These are phyloP conservation scores for Megacollybia marginata DNA, from an alignment of 768 basidiomycete genomes.

Conservation along the genomic window DNA sequence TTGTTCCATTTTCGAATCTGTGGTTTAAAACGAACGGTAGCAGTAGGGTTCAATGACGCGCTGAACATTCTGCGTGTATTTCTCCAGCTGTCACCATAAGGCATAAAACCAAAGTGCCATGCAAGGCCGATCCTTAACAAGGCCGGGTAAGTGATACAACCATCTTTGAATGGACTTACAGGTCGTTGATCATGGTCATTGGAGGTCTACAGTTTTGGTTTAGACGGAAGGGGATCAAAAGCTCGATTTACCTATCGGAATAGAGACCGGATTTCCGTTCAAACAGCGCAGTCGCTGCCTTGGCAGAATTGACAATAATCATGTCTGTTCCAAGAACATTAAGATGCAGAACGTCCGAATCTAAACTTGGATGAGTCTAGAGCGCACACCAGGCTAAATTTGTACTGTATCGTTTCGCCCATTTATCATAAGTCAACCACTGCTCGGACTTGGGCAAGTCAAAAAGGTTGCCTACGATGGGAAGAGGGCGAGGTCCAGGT, in stretches of 20 bases:
- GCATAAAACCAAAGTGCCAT: conserved; percentile 16
- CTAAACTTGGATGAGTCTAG: background rate
- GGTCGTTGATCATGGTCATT: conserved; percentile 14
- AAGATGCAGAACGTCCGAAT: conserved; percentile 11
- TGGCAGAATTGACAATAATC: conserved; percentile 11
- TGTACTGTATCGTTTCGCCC: conserved; percentile 27
- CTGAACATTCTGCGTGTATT: conserved; percentile 11
- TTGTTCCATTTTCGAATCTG: conserved; percentile 10
- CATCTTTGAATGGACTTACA: conserved; percentile 2
- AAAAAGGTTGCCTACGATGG: conserved; percentile 31
- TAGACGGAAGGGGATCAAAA: background rate
- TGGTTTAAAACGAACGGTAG: conserved; percentile 2
- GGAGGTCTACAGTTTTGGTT: conserved; percentile 5
- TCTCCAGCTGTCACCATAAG: conserved; percentile 11
- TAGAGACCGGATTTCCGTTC: conserved; percentile 12
- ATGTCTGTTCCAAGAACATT: conserved; percentile 12
- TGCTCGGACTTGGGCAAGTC: conserved; percentile 27
- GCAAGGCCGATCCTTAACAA: conserved; percentile 9
- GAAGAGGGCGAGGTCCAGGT: conserved; percentile 29
- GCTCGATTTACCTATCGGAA: conserved; percentile 8
- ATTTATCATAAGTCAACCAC: conserved; percentile 29
- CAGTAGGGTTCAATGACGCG: conserved; percentile 7
- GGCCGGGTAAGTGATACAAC: too few relatives aligned
- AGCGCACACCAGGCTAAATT: background rate
- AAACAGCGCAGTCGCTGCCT: conserved; percentile 10